Percentiles rank a stretch among this genome's conserved stretches.
These are phyloP conservation scores for Xylaria venustula DNA, from an alignment of 495 filamentous ascomycete genomes.

Conservation along the genomic window DNA sequence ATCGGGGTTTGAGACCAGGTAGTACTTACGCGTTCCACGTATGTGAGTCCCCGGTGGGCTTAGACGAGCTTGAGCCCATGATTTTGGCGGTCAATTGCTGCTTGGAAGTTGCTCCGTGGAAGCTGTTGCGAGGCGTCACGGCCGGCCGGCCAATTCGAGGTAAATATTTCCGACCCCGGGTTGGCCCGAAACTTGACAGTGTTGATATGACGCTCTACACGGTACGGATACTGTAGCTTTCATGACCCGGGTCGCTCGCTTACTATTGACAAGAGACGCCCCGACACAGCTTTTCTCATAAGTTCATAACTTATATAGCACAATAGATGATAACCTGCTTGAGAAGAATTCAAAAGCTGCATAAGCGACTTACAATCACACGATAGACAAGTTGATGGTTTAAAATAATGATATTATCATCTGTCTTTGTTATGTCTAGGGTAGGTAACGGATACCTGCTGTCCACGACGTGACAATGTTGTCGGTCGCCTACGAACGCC, in stretches of 20 bases:
- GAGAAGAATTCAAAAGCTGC: too few species aligned
- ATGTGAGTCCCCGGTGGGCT: slow-evolving; percentile 42
- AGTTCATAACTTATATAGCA: too few species aligned
- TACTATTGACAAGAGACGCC: too few species aligned
- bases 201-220: not conserved
- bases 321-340: too few species aligned
- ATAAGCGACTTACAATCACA: too few species aligned
- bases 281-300: too few species aligned
- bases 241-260: not conserved
- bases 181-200: slow-evolving; percentile 15
- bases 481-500: too few species aligned
- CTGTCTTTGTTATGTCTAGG: too few species aligned
- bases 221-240: not conserved
- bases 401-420: too few species aligned
- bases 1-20: not conserved
- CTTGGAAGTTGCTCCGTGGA: not conserved
- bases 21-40: slow-evolving; percentile 48
- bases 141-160: slow-evolving; percentile 15
- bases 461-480: too few species aligned
- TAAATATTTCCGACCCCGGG: slow-evolving; percentile 20
- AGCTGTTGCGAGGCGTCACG: slow-evolving; percentile 10
- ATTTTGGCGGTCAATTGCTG: slow-evolving; percentile 19
- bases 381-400: too few species aligned
- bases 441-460: too few species aligned
- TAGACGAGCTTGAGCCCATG: slow-evolving; percentile 53